Evolutionary conservation across 2,329 filamentous ascomycete species (phyloP).

Genomic region (Huntiella decipiens): DNA sequence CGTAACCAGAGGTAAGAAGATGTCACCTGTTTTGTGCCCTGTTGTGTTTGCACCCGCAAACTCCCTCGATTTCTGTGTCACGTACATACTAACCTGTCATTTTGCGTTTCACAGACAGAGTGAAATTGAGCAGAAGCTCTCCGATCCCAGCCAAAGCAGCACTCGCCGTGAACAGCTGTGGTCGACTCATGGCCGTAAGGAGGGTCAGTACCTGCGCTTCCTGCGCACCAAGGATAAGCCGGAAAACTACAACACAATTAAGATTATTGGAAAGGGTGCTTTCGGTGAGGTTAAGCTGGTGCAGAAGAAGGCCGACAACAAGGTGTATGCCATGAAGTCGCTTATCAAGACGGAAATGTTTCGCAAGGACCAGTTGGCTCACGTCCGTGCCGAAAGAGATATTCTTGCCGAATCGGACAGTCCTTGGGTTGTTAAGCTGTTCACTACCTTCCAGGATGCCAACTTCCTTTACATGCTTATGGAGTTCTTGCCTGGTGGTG

Average conservation of each 20-base stretch:
- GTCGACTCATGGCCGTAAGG: constrained; percentile 67
- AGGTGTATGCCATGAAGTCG: constrained; percentile 96
- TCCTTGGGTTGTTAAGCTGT: constrained; percentile 96
- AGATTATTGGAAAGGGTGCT: constrained; percentile 96
- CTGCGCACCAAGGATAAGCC: constrained; percentile 82
- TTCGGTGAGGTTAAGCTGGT: constrained; percentile 98
- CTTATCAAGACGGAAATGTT: constrained; percentile 99
- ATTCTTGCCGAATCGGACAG: constrained; percentile 98
- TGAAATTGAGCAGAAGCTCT: constrained; percentile 73
- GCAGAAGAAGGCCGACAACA: constrained; percentile 86
- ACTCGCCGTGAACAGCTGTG: constrained; percentile 68
- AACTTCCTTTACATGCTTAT: constrained; percentile 98
- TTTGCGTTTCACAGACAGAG: constrained; percentile 46
- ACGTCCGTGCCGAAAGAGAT: constrained; percentile 92
- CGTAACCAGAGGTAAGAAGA: constrained; percentile 67
- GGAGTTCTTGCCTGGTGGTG: constrained; percentile 95
- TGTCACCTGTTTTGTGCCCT: too few relatives aligned
- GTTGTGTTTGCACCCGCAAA: background rate
- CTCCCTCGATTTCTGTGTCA: background rate
- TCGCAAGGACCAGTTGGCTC: constrained; percentile 94
- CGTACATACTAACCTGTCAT: constrained; percentile 1
- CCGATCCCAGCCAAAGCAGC: constrained; percentile 55
- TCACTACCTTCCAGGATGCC: constrained; percentile 90
- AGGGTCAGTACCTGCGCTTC: constrained; percentile 86
- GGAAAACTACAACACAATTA: constrained; percentile 87